Percentiles rank a stretch among this genome's conserved stretches.
Conservation (phyloP, 148 eudicot species). For the Rhododendron williamsianum region DNA sequence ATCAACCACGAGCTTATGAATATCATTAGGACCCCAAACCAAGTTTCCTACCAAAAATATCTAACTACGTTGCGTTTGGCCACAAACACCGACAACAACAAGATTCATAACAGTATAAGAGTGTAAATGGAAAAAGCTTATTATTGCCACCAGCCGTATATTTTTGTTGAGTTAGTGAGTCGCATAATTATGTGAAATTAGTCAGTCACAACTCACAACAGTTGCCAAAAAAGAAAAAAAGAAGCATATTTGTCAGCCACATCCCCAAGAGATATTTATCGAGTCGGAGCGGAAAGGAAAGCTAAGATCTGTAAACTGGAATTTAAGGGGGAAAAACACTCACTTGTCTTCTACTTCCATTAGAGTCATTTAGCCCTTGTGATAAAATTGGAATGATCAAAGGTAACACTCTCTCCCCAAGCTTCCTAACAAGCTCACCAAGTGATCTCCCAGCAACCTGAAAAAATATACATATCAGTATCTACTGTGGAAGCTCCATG, state of each 20-base stretch:
- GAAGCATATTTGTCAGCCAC: background rate
- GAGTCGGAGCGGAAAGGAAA: background rate
- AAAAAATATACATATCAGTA: constrained; percentile 2
- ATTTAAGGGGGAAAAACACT: constrained; percentile 15
- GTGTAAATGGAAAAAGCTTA: background rate
- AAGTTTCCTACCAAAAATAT: background rate
- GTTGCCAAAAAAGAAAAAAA: background rate
- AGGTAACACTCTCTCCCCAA: constrained; percentile 98
- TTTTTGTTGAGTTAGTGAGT: background rate
- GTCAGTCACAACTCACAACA: background rate
- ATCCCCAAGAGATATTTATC: background rate
- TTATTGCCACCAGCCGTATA: background rate
- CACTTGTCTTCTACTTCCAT: constrained; percentile 87
- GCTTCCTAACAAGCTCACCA: constrained; percentile 97
- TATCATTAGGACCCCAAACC: background rate
- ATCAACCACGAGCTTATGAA: background rate
- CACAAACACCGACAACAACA: background rate
- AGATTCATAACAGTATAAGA: background rate
- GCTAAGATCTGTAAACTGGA: background rate
- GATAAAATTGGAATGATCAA: constrained; percentile 86
- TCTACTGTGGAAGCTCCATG: background rate
- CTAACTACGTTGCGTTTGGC: background rate
- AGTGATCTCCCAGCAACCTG: constrained; percentile 91
- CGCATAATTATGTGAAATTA: background rate
- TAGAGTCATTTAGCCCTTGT: constrained; percentile 68